Percentiles rank a stretch among this genome's conserved stretches.
phyloP scores from a whole-genome alignment of 2,329 filamentous ascomycete genomes.

The Botrytis paeoniae region DNA sequence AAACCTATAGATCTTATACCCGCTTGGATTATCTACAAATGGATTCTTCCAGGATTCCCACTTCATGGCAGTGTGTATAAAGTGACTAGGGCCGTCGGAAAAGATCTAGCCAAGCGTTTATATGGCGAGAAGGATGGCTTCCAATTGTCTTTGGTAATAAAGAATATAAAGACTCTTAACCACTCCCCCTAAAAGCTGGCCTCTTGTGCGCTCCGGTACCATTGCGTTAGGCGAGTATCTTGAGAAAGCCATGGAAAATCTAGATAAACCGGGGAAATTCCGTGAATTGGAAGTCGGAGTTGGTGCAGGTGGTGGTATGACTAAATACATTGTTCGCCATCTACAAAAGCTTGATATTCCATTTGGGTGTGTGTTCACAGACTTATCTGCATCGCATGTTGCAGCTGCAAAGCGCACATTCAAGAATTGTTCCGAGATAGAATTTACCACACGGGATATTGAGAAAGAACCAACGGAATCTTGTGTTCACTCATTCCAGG shows the following conservation, averaged over 20 bases:
- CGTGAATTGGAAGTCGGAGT: neutral
- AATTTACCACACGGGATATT: neutral
- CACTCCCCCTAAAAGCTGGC: neutral
- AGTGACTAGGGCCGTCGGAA: constrained; percentile 27
- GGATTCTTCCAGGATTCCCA: constrained; percentile 36
- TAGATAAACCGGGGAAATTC: neutral
- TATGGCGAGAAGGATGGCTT: constrained; percentile 28
- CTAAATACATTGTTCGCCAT: too few species aligned
- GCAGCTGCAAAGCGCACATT: neutral
- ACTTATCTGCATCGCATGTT: neutral
- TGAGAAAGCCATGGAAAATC: neutral
- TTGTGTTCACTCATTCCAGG: neutral
- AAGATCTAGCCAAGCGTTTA: constrained; percentile 28
- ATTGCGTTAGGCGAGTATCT: neutral
- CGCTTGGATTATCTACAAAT: constrained; percentile 29
- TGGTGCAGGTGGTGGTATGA: too few species aligned
- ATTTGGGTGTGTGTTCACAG: neutral
- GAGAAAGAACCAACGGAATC: neutral
- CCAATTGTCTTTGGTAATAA: constrained; percentile 30
- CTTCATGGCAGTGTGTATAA: constrained; percentile 33
- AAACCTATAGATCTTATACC: constrained; percentile 19
- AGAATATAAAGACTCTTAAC: neutral
- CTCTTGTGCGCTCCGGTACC: neutral
- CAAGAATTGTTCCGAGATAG: neutral
- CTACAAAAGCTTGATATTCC: too few species aligned